Evolutionary conservation across 2,329 filamentous ascomycete genomes (phyloP).

Genomic region (Rugonectria rugulosa): DNA sequence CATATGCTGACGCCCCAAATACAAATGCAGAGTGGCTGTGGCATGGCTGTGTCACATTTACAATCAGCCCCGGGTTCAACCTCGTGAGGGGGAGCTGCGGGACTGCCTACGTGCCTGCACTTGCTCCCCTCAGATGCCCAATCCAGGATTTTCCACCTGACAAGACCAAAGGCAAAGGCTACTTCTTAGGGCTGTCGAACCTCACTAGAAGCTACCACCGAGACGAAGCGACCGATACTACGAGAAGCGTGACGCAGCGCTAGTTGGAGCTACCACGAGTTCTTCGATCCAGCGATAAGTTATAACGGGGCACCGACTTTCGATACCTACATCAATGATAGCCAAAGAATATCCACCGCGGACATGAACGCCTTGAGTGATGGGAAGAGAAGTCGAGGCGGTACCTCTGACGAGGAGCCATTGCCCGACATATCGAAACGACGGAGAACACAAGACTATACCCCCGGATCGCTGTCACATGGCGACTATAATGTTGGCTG

Average conservation of each 20-base stretch:
- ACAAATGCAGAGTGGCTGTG: background rate
- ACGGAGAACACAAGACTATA: background rate
- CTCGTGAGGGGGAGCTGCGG: background rate
- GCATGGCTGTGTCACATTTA: background rate
- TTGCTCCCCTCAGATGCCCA: background rate
- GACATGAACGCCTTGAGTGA: background rate
- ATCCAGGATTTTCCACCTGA: background rate
- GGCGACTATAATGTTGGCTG: conserved; percentile 23
- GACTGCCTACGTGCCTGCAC: background rate
- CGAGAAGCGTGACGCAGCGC: background rate
- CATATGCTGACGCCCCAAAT: too few species aligned
- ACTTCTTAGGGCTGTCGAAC: background rate
- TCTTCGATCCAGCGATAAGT: background rate
- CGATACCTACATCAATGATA: background rate
- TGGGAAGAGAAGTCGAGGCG: background rate
- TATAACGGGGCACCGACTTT: background rate
- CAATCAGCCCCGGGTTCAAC: background rate
- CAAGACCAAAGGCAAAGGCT: background rate
- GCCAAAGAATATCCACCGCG: background rate
- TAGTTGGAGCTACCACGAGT: background rate
- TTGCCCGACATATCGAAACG: background rate
- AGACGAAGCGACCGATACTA: background rate
- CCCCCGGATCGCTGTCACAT: background rate
- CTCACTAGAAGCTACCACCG: background rate
- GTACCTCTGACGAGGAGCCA: background rate